Evolutionary conservation across 1,284 basidiomycete genomes (phyloP).

Genomic region (Hymenochaete sp.): DNA sequence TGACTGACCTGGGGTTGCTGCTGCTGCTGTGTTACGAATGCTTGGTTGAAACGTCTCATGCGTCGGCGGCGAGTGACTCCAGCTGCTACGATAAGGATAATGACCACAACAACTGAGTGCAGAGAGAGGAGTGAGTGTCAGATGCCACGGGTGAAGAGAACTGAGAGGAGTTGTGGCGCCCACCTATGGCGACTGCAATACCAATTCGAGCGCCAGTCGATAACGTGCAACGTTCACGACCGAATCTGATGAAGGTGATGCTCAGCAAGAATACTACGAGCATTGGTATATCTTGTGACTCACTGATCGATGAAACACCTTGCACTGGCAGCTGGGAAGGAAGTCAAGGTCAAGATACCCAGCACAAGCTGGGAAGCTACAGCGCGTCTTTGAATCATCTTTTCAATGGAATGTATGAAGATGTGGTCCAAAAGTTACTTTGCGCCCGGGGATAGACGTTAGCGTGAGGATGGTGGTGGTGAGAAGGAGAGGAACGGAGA

Average conservation of each 20-base stretch:
- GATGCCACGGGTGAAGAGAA: not conserved
- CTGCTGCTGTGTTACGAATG: conserved; percentile 19
- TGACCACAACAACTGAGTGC: conserved; percentile 16
- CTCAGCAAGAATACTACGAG: no score
- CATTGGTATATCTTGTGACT: no score
- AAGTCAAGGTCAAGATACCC: no score
- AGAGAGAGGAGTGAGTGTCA: conserved; percentile 1
- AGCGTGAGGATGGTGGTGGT: no score
- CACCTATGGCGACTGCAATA: conserved; percentile 26
- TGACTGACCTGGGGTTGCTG: conserved; percentile 8
- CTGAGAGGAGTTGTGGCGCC: conserved; percentile 9
- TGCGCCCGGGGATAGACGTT: no score
- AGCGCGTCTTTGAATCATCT: no score
- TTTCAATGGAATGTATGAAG: no score
- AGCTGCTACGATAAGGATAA: conserved; percentile 17
- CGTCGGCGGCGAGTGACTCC: conserved; percentile 20
- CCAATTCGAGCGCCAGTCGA: conserved; percentile 24
- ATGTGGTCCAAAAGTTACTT: no score
- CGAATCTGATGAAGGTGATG: conserved; percentile 19
- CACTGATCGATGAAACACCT: no score
- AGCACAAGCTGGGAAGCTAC: no score
- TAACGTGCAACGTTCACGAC: conserved; percentile 22
- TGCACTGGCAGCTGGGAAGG: no score
- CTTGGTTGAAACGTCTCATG: conserved; percentile 20
- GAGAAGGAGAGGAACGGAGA: no score